Evolutionary conservation across 2,329 filamentous ascomycete genomes (phyloP), one percentile per base, ranked within the genome.

Genomic region (Didymella lethalis): DNA sequence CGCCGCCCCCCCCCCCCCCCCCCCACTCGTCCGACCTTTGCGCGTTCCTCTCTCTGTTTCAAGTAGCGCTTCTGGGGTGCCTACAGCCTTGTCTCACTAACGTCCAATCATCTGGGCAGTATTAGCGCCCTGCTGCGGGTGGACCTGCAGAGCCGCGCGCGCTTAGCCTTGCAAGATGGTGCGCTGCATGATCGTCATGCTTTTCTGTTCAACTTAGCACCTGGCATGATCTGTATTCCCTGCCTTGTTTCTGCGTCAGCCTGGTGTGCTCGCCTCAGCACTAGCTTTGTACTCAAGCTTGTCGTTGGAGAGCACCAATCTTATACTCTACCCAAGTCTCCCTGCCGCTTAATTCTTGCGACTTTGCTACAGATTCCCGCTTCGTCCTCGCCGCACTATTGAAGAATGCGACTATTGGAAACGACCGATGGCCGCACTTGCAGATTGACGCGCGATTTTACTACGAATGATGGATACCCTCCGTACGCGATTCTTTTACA

Each of bases 401-500:
- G 12, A 44, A 12, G 0, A 31, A 66, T 67, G 64, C 58, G 64
- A 11, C 59, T 67, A 10, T 20, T 64, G 1, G 58, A 57, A 29
- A 61, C 61, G 3, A 50, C 48, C 4, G 56, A 49, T 28, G 53
- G 56, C 18, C 48, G 48, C 47, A 34, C 29, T 2, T 57, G 61
- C 58, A 62, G 25, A 29, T 50, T 63, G 2, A 53, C 48, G 23
- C 43, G 57, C 2, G 51, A 59, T 1, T 59, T 41, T n/a, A 8
- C n/a, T 11, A 4, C 20, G 25, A 46, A 48, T 3, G 25, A 52
- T 1, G 31, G 50, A 2, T 25, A 54, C 1, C 64, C 62, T 5
- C 20, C 49, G 0, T 68, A 68, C 14, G 59, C 65, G 5, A 67
- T 67, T 11, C 59, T 68, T 1, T 65, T 64, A 0, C 64, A 68